A percentile compares a stretch with the other conserved stretches of the same genome.
phyloP scores from a whole-genome alignment of 371 early-diverging fungal species.

The Parasitella parasitica region DNA sequence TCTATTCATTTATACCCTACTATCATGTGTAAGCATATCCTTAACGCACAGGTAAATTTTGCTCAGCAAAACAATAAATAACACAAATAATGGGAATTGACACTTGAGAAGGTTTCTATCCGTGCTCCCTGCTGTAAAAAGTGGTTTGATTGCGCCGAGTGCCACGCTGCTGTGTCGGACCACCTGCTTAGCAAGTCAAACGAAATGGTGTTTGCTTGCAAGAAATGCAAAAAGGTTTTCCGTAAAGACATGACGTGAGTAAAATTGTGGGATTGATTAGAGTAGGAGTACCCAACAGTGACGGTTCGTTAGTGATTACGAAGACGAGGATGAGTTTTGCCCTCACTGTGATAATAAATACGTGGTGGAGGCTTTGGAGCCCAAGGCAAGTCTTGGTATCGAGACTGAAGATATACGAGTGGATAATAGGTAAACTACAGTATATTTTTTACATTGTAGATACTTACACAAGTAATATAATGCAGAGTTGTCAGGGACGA shows the following conservation, averaged over 20 bases:
- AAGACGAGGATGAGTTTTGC: slow-evolving; percentile 95
- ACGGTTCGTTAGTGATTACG: slow-evolving; percentile 82
- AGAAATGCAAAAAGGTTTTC: slow-evolving; percentile 97
- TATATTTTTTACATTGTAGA: too few species aligned
- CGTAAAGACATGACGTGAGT: slow-evolving; percentile 85
- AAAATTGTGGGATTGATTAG: too few species aligned
- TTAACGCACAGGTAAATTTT: slow-evolving; percentile 88
- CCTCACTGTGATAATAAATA: slow-evolving; percentile 98
- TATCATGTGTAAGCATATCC: slow-evolving; percentile 86
- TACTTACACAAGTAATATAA: too few species aligned
- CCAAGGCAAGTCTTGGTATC: slow-evolving; percentile 78
- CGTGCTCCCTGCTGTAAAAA: slow-evolving; percentile 92
- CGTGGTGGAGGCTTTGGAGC: slow-evolving; percentile 90
- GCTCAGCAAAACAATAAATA: not conserved
- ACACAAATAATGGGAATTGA: not conserved
- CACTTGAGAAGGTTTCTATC: slow-evolving; percentile 72
- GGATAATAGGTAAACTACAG: slow-evolving; percentile 53
- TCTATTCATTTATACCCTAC: not conserved
- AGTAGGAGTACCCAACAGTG: too few species aligned
- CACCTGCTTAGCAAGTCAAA: slow-evolving; percentile 79
- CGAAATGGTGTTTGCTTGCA: slow-evolving; percentile 97
- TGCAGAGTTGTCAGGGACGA: slow-evolving; percentile 47
- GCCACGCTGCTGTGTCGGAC: slow-evolving; percentile 84
- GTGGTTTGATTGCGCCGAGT: slow-evolving; percentile 98
- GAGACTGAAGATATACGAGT: slow-evolving; percentile 92